Conservation (phyloP, 768 basidiomycete genomes). For the Lactarius akahatsu region DNA sequence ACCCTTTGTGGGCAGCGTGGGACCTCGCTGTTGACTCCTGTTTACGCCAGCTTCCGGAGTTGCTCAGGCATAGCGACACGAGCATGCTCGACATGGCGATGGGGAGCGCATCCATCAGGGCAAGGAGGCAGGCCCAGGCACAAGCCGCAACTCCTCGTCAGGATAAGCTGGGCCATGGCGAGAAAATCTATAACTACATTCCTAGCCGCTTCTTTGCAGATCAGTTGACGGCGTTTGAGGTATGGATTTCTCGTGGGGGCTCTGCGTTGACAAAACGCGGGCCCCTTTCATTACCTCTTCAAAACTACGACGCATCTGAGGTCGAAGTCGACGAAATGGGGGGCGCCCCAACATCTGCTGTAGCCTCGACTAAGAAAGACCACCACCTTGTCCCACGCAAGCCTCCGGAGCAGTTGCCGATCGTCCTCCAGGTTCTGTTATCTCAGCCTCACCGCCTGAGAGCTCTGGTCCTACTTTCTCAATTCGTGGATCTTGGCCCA, state of each 20-base stretch:
- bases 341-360: conserved; percentile 14
- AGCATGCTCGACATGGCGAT: conserved; percentile 30
- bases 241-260: conserved; percentile 95
- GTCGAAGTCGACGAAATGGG: conserved; percentile 35
- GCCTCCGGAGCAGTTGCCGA: conserved; percentile 95
- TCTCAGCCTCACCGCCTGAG: conserved; percentile 95
- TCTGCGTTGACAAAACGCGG: conserved; percentile 78
- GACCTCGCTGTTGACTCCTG: conserved; percentile 95
- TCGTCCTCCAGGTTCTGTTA: conserved; percentile 94
- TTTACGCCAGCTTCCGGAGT: conserved; percentile 86
- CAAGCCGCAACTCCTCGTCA: conserved; percentile 19
- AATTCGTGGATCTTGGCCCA: conserved; percentile 97
- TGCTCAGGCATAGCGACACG: conserved; percentile 47
- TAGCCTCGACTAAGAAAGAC: conserved; percentile 26
- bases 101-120: conserved; percentile 30
- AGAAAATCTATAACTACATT: conserved; percentile 67
- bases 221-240: conserved; percentile 95
- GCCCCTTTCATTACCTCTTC: conserved; percentile 65
- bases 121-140: conserved; percentile 32
- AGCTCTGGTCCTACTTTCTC: conserved; percentile 92
- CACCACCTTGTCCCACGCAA: conserved; percentile 76
- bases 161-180: conserved; percentile 29
- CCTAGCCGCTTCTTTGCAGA: conserved; percentile 94
- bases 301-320: conserved; percentile 37
- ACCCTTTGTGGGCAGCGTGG: conserved; percentile 96